phyloP scores from a whole-genome alignment of 2,329 filamentous ascomycete species.

The Scleromitrula shiraiana region DNA sequence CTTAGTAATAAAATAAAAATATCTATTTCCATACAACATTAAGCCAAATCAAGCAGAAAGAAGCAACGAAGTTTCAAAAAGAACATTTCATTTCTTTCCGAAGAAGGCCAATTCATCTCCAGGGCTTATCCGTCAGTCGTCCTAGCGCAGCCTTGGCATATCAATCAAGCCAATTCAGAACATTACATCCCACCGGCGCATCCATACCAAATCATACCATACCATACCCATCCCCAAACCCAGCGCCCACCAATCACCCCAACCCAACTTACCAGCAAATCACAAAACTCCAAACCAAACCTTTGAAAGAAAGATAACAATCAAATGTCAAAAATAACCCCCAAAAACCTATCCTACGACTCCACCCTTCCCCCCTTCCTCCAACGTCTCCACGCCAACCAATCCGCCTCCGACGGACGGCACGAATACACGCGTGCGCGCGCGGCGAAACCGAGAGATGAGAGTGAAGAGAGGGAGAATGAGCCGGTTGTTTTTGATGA shows the following conservation, averaged over 20 bases:
- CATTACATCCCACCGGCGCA: too few species aligned
- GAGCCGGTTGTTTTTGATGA: conserved; percentile 69
- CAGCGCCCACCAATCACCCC: not conserved
- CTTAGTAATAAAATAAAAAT: too few species aligned
- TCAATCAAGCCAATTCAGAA: too few species aligned
- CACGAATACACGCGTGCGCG: conserved; percentile 30
- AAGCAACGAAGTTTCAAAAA: too few species aligned
- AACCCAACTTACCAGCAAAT: not conserved
- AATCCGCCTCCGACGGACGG: conserved; percentile 39
- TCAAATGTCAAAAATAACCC: conserved; percentile 54
- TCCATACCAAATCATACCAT: too few species aligned
- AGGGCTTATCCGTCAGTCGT: too few species aligned
- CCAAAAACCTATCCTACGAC: conserved; percentile 64
- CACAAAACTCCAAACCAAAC: not conserved
- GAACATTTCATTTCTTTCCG: too few species aligned
- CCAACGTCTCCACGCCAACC: conserved; percentile 45
- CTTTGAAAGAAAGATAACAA: not conserved
- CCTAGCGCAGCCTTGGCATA: too few species aligned
- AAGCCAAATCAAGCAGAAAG: too few species aligned
- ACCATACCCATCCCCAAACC: not conserved
- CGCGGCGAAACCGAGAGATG: conserved; percentile 44
- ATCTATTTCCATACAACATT: too few species aligned
- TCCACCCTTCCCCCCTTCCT: conserved; percentile 52
- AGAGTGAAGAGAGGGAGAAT: conserved; percentile 67
- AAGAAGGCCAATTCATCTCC: too few species aligned